Evolutionary conservation across 805 yeast genomes (phyloP).

Genomic region (Barnettozyma botsteinii): DNA sequence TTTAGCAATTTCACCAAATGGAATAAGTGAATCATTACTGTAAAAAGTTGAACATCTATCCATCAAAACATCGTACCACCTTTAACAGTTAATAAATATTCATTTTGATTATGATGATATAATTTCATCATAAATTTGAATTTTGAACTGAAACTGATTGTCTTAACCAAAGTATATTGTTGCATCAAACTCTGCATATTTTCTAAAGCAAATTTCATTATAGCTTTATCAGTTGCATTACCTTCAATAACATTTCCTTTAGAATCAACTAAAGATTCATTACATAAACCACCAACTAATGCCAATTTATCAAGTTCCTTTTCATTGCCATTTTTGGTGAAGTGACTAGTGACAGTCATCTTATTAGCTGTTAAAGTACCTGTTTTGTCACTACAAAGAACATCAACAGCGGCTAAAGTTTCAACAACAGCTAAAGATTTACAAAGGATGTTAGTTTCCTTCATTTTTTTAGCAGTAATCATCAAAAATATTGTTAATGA

Average conservation of each 20-base stretch:
- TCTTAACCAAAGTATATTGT: conserved; percentile 24
- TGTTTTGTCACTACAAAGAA: conserved; percentile 37
- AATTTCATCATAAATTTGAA: conserved; percentile 39
- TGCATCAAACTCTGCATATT: conserved; percentile 15
- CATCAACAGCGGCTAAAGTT: conserved; percentile 52
- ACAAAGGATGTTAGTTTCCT: conserved; percentile 37
- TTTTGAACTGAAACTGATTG: conserved; percentile 38
- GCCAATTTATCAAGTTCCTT: conserved; percentile 4
- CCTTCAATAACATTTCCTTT: conserved; percentile 27
- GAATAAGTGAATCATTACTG: neutral
- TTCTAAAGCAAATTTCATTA: conserved; percentile 28
- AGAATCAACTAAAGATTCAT: conserved; percentile 28
- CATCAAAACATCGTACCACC: conserved; percentile 44
- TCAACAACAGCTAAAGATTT: conserved; percentile 45
- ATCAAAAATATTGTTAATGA: conserved; percentile 46
- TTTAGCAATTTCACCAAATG: conserved; percentile 1
- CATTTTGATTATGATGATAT: conserved; percentile 15
- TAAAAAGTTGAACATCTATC: conserved; percentile 25
- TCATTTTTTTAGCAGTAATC: conserved; percentile 44
- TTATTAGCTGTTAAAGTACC: conserved; percentile 46
- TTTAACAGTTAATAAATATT: conserved; percentile 27
- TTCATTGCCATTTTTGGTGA: conserved; percentile 7
- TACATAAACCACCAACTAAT: conserved; percentile 30
- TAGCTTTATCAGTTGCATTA: conserved; percentile 46
- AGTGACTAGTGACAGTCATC: conserved; percentile 34